phyloP scores from a whole-genome alignment of 768 basidiomycete genomes.

The Leccinum fibrillosum region DNA sequence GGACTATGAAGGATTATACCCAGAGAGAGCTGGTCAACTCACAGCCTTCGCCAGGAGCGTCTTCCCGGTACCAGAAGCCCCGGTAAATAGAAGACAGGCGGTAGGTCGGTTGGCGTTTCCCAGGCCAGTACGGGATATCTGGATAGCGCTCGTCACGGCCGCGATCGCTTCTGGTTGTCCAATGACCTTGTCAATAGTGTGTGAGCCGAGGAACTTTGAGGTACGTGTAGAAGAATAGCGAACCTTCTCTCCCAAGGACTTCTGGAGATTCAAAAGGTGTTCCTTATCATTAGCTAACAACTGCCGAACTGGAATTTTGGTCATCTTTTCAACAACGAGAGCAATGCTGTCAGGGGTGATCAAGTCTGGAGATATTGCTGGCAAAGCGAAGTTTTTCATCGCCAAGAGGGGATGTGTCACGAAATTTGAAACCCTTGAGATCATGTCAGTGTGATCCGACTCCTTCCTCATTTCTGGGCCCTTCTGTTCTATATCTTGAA shows the following conservation, averaged over 20 bases:
- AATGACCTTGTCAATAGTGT: background rate
- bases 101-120: constrained; percentile 43
- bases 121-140: constrained; percentile 46
- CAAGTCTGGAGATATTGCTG: constrained; percentile 3
- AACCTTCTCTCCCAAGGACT: too few species aligned
- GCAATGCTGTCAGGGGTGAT: constrained; percentile 2
- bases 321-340: background rate
- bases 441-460: too few species aligned
- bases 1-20: background rate
- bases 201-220: background rate
- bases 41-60: constrained; percentile 33
- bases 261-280: background rate
- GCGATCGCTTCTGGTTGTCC: constrained; percentile 43
- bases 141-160: constrained; percentile 47
- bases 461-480: too few species aligned
- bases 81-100: constrained; percentile 43
- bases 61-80: constrained; percentile 38
- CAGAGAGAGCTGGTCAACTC: background rate
- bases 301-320: constrained; percentile 2
- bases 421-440: too few species aligned
- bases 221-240: too few species aligned
- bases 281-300: background rate
- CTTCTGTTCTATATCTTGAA: too few species aligned
- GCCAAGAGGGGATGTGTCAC: too few species aligned
- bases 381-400: background rate